Conservation (phyloP, 345 rosid genomes). For the Melastoma malabathricum region DNA sequence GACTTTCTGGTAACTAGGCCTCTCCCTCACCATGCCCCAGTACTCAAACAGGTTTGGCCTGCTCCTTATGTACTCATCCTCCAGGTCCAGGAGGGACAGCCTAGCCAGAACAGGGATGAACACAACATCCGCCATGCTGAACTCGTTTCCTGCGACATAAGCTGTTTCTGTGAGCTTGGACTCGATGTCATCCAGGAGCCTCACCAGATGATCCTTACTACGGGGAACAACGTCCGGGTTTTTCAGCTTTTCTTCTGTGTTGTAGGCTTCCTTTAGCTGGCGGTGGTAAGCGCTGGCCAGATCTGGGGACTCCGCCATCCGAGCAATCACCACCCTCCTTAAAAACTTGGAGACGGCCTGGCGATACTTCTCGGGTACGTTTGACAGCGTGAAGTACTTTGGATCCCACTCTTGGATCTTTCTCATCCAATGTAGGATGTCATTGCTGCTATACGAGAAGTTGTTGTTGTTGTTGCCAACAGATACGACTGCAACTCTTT, state of each 20-base stretch:
- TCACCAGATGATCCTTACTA: constrained; percentile 46
- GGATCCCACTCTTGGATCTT: constrained; percentile 69
- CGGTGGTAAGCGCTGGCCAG: constrained; percentile 75
- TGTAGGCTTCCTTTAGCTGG: constrained; percentile 60
- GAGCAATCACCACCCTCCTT: constrained; percentile 62
- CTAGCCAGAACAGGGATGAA: constrained; percentile 64
- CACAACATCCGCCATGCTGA: constrained; percentile 76
- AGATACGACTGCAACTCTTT: constrained; percentile 61
- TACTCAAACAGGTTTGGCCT: constrained; percentile 56
- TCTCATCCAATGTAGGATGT: constrained; percentile 60
- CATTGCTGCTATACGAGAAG: constrained; percentile 25
- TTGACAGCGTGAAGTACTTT: constrained; percentile 56
- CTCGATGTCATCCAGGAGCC: constrained; percentile 62
- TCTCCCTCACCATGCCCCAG: constrained; percentile 50
- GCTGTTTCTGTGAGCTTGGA: constrained; percentile 30
- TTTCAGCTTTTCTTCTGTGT: constrained; percentile 58
- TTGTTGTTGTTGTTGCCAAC: constrained; percentile 29
- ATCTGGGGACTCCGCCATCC: constrained; percentile 77
- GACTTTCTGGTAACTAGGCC: constrained; percentile 66
- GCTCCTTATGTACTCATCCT: constrained; percentile 51
- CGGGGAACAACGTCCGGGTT: constrained; percentile 27
- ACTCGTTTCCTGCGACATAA: constrained; percentile 59
- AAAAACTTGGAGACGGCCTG: constrained; percentile 53
- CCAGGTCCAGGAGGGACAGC: constrained; percentile 44
- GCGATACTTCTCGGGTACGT: constrained; percentile 44